A percentile compares a stretch with the other conserved stretches of the same genome.
Evolutionary conservation across 345 rosid species (phyloP).

Genomic region (Salix brachista): DNA sequence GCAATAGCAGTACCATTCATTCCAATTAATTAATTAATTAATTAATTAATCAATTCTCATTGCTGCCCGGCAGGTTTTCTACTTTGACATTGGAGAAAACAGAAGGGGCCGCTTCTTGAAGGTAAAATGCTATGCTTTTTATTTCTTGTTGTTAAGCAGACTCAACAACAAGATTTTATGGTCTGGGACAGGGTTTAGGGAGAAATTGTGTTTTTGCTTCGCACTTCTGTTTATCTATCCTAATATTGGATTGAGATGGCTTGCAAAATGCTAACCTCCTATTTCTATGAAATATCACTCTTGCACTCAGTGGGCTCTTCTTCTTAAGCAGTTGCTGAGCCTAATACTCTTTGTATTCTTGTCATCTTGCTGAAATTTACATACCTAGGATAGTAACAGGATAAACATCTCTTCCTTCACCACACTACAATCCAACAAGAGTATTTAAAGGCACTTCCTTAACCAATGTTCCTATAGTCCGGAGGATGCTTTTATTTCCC

Average conservation of each 20-base stretch:
- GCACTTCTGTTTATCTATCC: not conserved
- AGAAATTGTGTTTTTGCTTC: not conserved
- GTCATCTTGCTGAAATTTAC: not conserved
- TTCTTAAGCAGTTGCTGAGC: not conserved
- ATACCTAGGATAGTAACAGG: not conserved
- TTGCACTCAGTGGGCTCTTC: not conserved
- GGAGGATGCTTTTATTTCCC: not conserved
- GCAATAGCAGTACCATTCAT: not conserved
- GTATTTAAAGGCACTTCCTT: not conserved
- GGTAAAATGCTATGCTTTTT: constrained; percentile 33
- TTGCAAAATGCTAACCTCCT: not conserved
- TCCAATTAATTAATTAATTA: not conserved
- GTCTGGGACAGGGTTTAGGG: not conserved
- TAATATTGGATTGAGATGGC: not conserved
- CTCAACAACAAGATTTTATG: not conserved
- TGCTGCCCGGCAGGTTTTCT: constrained; percentile 59
- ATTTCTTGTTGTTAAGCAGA: not conserved
- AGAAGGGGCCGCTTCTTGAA: constrained; percentile 92
- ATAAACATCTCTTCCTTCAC: not conserved
- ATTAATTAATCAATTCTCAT: not conserved
- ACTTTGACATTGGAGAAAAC: constrained; percentile 95
- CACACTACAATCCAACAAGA: not conserved
- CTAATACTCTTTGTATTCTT: not conserved
- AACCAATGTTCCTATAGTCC: not conserved
- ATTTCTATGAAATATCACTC: not conserved